These are phyloP conservation scores for Boletus fagicola DNA, from an alignment of 768 basidiomycete species.

Conservation along the genomic window DNA sequence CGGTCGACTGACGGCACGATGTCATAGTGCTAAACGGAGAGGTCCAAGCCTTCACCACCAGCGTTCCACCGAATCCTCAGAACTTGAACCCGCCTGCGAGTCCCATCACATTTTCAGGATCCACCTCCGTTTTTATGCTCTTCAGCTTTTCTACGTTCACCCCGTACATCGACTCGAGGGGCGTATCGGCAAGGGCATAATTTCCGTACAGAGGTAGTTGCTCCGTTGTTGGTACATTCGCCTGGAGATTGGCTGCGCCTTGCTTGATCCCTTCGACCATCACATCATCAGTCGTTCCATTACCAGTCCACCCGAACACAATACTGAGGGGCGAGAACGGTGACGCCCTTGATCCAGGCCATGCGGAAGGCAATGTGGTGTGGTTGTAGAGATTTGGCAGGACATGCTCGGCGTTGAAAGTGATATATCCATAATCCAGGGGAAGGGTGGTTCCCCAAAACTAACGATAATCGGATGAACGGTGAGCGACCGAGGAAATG, in stretches of 20 bases:
- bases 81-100: slow-evolving; percentile 68
- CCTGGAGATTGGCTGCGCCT: slow-evolving; percentile 40
- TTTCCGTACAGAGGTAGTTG: slow-evolving; percentile 54
- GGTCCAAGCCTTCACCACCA: not conserved
- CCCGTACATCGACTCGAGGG: slow-evolving; percentile 51
- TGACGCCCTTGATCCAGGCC: slow-evolving; percentile 41
- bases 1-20: not conserved
- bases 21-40: slow-evolving; percentile 6
- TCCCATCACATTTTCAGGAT: slow-evolving; percentile 62
- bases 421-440: slow-evolving; percentile 38
- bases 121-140: slow-evolving; percentile 43
- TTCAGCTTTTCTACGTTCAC: slow-evolving; percentile 42
- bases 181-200: slow-evolving; percentile 55
- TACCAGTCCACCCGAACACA: slow-evolving; percentile 43
- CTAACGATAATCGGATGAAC: slow-evolving; percentile 26
- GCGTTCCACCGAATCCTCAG: slow-evolving; percentile 17
- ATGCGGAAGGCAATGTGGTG: slow-evolving; percentile 41
- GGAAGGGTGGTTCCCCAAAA: slow-evolving; percentile 41
- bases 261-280: slow-evolving; percentile 41
- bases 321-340: slow-evolving; percentile 48
- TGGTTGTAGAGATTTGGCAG: slow-evolving; percentile 41
- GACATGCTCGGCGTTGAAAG: slow-evolving; percentile 54
- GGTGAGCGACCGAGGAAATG: not conserved
- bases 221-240: slow-evolving; percentile 42
- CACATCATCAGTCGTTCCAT: slow-evolving; percentile 37